A percentile compares a stretch with the other conserved stretches of the same genome.
These are phyloP conservation scores for Eucalyptus brandiana DNA, from an alignment of 345 rosid genomes.

Conservation along the genomic window DNA sequence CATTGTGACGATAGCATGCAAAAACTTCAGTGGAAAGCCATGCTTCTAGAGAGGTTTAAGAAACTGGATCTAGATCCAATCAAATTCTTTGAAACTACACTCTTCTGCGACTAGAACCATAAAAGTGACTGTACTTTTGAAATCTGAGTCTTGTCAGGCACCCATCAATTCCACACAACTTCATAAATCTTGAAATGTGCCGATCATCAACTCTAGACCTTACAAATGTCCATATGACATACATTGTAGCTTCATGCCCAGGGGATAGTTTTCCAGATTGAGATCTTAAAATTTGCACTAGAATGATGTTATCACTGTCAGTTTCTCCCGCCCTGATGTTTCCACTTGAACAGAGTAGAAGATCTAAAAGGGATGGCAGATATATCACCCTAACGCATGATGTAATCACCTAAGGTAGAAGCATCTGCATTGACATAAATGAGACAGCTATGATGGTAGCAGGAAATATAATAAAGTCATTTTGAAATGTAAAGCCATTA, in stretches of 20 bases:
- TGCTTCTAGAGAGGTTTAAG: neutral
- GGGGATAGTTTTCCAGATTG: neutral
- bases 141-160: neutral
- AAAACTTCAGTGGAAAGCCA: neutral
- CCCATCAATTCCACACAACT: neutral
- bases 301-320: neutral
- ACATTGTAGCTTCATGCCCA: neutral
- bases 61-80: neutral
- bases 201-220: neutral
- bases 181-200: neutral
- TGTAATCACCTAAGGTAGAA: neutral
- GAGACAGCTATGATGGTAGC: neutral
- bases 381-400: neutral
- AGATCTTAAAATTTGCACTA: neutral
- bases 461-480: neutral
- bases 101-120: neutral
- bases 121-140: neutral
- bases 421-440: neutral
- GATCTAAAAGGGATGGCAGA: neutral
- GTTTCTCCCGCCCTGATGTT: neutral
- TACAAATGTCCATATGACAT: neutral
- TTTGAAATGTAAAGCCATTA: neutral
- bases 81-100: neutral
- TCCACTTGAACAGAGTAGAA: neutral
- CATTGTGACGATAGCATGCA: neutral